Evolutionary conservation across 805 yeast species (phyloP), one percentile per base, ranked within the genome.

Genomic region (Wickerhamomyces strasburgensis): DNA sequence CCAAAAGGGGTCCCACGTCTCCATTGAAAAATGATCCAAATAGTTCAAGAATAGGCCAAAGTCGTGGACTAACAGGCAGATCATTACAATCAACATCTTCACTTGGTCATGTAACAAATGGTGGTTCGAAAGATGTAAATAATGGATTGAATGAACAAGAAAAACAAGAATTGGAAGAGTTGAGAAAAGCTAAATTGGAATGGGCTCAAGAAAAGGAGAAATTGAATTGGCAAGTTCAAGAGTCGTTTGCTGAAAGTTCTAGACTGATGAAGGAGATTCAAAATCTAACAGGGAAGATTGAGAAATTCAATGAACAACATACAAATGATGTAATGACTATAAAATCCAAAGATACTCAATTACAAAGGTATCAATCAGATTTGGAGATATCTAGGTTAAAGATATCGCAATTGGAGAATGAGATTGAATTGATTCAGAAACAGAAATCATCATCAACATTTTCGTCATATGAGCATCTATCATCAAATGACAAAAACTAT

Each of bases 301-400:
- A 72, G 14, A 64, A 55, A 35, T 52, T 72, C 30, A 66, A 65
- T 43, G 74, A 70, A 32, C 79, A 75, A 34, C 68, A 70, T 33
- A 74, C 80, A 3, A 67, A 65, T 28, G 67, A 71, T 33, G 62
- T 63, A 30, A 62, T 80, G 48, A 63, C 70, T 37, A 54, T 75
- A 17, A 81, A 81, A 54, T 78, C 84, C 23, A 78, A 76, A 45
- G 93, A 84, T 33, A 75, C 85, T 0, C 87, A 80, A 52, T 57
- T 84, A 7, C 64, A 70, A 29, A 62, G 93, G 30, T 60, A 77
- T 17, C 72, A 65, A 29, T 71, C 77, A 32, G 93, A 85, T 49
- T 56, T 79, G 33, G 87, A 80, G 31, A 70, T 66, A 30, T 66
- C 80, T 4, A 73, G 70, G 35, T 56, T 68, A n/a, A 70, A 70